Base-by-base conservation (phyloP, 306 rosid species). In the Corylus heterophylla region DNA sequence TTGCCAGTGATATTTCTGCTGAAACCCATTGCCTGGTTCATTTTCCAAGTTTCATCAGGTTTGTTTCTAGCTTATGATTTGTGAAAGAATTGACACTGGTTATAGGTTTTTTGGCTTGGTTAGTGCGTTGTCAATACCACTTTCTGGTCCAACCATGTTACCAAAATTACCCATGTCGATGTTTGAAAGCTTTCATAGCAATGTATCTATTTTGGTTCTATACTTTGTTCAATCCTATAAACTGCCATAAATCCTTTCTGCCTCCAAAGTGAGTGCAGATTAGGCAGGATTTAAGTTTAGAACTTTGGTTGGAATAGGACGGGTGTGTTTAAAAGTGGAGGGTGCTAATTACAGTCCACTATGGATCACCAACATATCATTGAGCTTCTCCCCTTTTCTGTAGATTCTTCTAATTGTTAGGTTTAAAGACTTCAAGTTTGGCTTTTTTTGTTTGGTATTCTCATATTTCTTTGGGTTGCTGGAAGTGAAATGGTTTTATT, bases 1-100 rank as follows among this genome's bases (percentile, higher is more conserved):
- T 93, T 71, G 75, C 97, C 20, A 91, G 83, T 82, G 99, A 93
- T 73, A 80, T 58, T 56, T 74, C 94, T 76, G 91, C 94, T 2
- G 98, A 95, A 86, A 90, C 89, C 71, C 98, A 93, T 84, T 90
- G 97, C 88, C 77, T 95, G 89, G 99, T 95, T 80, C 99, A 95
- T 86, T 93, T 95, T 82, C 97, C 97, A 31, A 95, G 98, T 88
- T 91, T 95, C 80, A 90, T 93, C 90, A 93, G 99, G 99, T 95
- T 80, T 79, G 44, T 54, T 51, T 82, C 37, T 76, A 47, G 37
- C 80, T 77, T 74, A 71, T 62, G 69, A 47, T 51, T 76, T 86
- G 8, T 20, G 51, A 76, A 70, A 74, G 67, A 58, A 73, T 83
- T 81, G 58, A 74, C 74, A 44, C 20, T 20, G n/a, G 51, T 72